Conservation (phyloP, 768 basidiomycete genomes). For the Podaxis sp. region DNA sequence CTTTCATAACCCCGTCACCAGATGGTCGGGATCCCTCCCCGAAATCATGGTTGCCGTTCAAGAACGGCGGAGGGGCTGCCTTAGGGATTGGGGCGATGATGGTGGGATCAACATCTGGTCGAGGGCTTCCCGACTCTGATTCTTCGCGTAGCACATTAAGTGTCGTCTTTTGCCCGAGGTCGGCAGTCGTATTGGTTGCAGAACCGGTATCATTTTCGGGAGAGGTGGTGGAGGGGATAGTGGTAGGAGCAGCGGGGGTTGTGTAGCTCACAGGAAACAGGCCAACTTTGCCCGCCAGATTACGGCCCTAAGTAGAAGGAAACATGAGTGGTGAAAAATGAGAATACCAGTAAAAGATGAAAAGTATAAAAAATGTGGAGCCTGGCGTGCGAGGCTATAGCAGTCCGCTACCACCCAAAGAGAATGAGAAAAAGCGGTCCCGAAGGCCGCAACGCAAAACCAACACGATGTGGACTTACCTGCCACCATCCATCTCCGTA, state of each 20-base stretch:
- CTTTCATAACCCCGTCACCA: conserved; percentile 70
- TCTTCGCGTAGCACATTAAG: conserved; percentile 51
- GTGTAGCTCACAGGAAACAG: conserved; percentile 93
- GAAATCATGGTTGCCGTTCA: conserved; percentile 24
- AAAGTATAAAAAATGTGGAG: conserved; percentile 9
- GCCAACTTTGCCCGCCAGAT: conserved; percentile 77
- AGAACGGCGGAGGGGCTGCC: conserved; percentile 29
- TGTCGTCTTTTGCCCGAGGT: conserved; percentile 18
- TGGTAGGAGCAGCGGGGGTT: conserved; percentile 48
- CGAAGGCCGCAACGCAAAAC: not conserved
- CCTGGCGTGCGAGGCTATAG: not conserved
- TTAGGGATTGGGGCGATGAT: conserved; percentile 39
- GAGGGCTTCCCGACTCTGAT: conserved; percentile 37
- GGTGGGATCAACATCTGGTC: conserved; percentile 17
- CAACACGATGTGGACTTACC: conserved; percentile 28
- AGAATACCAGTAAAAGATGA: not conserved
- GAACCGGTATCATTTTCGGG: not conserved
- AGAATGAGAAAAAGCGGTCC: not conserved
- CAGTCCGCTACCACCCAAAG: too few relatives aligned
- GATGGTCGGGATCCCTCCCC: conserved; percentile 19
- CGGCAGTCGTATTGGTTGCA: not conserved
- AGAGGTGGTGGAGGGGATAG: not conserved
- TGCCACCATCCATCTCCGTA: conserved; percentile 97
- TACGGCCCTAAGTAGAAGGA: conserved; percentile 63
- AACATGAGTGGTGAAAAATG: not conserved